Base-by-base conservation (phyloP, 2,329 filamentous ascomycete genomes). In the Dactylellina drechsleri region DNA sequence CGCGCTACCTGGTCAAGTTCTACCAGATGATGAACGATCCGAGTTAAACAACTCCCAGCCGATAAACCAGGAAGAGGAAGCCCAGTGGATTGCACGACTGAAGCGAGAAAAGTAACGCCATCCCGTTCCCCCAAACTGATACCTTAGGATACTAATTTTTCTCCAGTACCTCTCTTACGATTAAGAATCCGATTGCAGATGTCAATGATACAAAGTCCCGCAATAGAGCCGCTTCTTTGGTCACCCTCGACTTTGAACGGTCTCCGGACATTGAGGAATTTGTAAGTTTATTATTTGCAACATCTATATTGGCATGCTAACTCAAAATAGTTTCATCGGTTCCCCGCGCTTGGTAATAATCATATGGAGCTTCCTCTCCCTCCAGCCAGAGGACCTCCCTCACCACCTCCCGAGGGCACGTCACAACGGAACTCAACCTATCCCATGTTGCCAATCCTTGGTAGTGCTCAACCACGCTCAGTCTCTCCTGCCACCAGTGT, bases 1-100 rank as follows among this genome's bases (percentile, higher is more conserved):
- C 16, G 62, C 57, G 7, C 28, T 75, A 53, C 71, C 58, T 4
- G 71, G 71, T 4, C 71, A 64, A 79, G 76, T 62, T 76, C 77
- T 26, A 77, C 79, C 43, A 79, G 79, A n/a, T 77, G 79, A 5
- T 78, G 81, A 65, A 80, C 81, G 70, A 82, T 82, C 73, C 81
- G 80, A 85, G 83, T 59, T 82, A 85, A 61, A 84, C 84, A 1
- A 90, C 89, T 66, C 58, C 2, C 71, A 60, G 16, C 90, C 91
- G 0, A 86, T 97, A 57, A 90, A 92, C 76, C 87, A 89, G 4
- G 91, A 94, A 76, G 94, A 97, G 80, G 89, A 95, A 77, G 88
- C 87, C 70, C 87, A 87, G 50, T 97, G 93, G 91, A 87, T 93
- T 79, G 89, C 92, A 77, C 89, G 88, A 72, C 87, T 95, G 2